phyloP scores from a whole-genome alignment of 495 filamentous ascomycete genomes.

The Penicillium dipodomyicola region DNA sequence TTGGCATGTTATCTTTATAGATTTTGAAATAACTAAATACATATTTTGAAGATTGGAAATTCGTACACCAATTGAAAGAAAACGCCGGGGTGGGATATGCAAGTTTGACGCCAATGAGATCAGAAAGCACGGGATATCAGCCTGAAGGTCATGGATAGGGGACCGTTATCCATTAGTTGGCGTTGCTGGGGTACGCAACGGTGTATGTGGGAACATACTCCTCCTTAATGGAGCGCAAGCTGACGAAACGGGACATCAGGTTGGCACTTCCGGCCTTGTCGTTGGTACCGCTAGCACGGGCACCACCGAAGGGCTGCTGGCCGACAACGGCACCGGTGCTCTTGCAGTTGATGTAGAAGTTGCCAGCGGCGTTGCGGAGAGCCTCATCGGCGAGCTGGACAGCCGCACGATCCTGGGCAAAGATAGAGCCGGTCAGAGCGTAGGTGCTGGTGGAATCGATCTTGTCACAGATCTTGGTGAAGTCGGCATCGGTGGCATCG shows the following conservation, averaged over 20 bases:
- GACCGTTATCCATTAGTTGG: slow-evolving; percentile 22
- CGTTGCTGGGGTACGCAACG: slow-evolving; percentile 81
- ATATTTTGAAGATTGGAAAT: slow-evolving; percentile 5
- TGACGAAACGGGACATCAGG: slow-evolving; percentile 76
- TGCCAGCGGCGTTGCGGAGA: slow-evolving; percentile 75
- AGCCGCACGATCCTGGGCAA: slow-evolving; percentile 68
- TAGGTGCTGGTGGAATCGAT: slow-evolving; percentile 70
- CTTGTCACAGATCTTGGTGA: slow-evolving; percentile 50
- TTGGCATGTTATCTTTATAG: slow-evolving; percentile 10
- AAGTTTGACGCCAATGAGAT: slow-evolving; percentile 26
- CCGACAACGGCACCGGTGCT: slow-evolving; percentile 88
- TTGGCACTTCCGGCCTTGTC: slow-evolving; percentile 85
- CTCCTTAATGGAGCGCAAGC: slow-evolving; percentile 84
- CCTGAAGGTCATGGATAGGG: not conserved
- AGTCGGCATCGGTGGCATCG: slow-evolving; percentile 50
- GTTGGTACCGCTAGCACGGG: slow-evolving; percentile 82
- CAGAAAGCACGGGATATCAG: slow-evolving; percentile 24
- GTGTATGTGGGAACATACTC: slow-evolving; percentile 68
- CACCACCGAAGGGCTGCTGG: slow-evolving; percentile 89
- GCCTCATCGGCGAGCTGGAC: slow-evolving; percentile 67
- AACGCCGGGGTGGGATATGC: slow-evolving; percentile 32
- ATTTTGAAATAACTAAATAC: slow-evolving; percentile 6
- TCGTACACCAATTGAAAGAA: slow-evolving; percentile 9
- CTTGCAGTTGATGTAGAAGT: slow-evolving; percentile 95
- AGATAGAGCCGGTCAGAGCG: slow-evolving; percentile 76